Evolutionary conservation across 352 stramenopile species (phyloP), one percentile per base, ranked within the genome.

Genomic region (Globisporangium okanoganense): DNA sequence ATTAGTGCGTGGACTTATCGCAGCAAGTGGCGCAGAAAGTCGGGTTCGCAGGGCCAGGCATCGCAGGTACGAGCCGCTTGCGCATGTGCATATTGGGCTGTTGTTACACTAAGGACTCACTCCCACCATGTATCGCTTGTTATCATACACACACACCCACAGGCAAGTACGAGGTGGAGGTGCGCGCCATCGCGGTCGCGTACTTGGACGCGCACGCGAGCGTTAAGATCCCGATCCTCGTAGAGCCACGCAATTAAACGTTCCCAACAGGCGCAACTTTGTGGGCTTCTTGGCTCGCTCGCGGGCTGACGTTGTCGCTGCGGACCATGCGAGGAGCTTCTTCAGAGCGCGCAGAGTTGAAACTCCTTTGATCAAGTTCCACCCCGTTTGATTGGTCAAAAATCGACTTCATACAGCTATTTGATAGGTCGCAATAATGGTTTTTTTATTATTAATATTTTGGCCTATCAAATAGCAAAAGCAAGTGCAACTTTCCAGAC

Each of bases 81-180:
- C 13, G 12, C 13, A 43, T 43, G 4, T 5, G 0, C 12, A 43
- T 43, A n/a, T 12, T 14, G 13, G 12, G n/a, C 6, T 45, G 38
- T 18, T 45, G 16, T 16, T 45, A 38, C 7, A 24, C 1, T 36
- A 13, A 12, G n/a, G 3, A 31, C 29, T 36, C 12, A 10, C 9
- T 16, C 31, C 31, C 47, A 16, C 27, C 13, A 43, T n/a, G n/a
- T 47, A 35, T 67, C 29, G 29, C 29, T 14, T 58, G 24, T 48
- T 8, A 3, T 27, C 24, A 8, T 25, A 33, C 20, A 25, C 40
- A 33, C 38, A 33, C n/a, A 0, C 5, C 4, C 27, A 22, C 62
- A 78, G 85, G 81, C 66, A 82, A 85, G 35, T 90, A 90, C 69
- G 73, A 90, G 33, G 62, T 94, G 22, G 85, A 94, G 43, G 60